Conservation (phyloP, 2,329 filamentous ascomycete genomes). For the Albophoma yamanashiensis region DNA sequence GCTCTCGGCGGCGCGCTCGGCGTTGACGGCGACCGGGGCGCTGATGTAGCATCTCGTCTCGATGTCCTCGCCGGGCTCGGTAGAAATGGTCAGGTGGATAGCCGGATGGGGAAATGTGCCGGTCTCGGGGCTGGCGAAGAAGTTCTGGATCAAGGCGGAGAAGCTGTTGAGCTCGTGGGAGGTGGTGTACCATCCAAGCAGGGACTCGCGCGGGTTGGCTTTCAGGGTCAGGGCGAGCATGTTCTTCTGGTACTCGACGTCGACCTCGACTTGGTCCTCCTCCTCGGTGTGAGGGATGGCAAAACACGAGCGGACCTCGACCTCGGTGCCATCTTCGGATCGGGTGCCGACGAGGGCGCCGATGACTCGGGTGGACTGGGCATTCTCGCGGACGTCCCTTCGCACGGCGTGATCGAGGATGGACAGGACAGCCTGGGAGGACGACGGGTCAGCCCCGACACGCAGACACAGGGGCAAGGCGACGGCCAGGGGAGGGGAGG, state of each 20-base stretch:
- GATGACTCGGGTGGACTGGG: conserved; percentile 90
- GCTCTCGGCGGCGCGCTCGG: conserved; percentile 89
- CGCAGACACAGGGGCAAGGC: not conserved
- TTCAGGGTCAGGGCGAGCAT: conserved; percentile 94
- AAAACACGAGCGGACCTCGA: conserved; percentile 93
- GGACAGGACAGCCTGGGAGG: conserved; percentile 52
- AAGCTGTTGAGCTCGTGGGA: conserved; percentile 96
- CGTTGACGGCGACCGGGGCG: conserved; percentile 86
- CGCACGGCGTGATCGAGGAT: conserved; percentile 91
- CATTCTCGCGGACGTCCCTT: conserved; percentile 56
- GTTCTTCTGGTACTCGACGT: conserved; percentile 99
- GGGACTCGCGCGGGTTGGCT: conserved; percentile 83
- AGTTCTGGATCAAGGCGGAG: conserved; percentile 95
- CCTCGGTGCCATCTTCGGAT: conserved; percentile 92
- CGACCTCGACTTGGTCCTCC: conserved; percentile 96
- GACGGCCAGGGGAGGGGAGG: conserved; percentile 9
- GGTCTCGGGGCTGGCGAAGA: conserved; percentile 93
- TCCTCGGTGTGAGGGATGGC: conserved; percentile 98
- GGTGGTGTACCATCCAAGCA: conserved; percentile 98
- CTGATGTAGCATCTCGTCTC: conserved; percentile 92
- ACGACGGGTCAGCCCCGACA: not conserved
- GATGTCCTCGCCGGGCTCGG: conserved; percentile 78
- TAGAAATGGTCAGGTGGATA: conserved; percentile 90
- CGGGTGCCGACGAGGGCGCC: conserved; percentile 88
- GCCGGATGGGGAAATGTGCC: conserved; percentile 97